Conservation (phyloP, 805 yeast species). For the Kazachstania taianensis region DNA sequence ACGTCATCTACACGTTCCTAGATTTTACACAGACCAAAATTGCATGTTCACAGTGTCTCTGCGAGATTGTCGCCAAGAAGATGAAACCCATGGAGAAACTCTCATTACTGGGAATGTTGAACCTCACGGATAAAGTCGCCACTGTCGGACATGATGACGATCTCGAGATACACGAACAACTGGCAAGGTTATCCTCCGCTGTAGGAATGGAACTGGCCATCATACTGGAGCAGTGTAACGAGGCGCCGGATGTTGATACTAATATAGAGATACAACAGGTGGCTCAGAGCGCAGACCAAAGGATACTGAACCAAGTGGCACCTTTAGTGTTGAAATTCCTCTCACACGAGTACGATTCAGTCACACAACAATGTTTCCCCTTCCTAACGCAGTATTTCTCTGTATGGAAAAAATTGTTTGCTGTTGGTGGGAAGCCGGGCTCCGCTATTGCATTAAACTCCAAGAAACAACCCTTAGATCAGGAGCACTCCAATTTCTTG, state of each 20-base stretch:
- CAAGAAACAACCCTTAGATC: conserved; percentile 27
- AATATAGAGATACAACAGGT: conserved; percentile 29
- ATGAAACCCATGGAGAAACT: conserved; percentile 66
- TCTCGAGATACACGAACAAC: conserved; percentile 61
- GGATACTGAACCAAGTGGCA: conserved; percentile 47
- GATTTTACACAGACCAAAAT: conserved; percentile 39
- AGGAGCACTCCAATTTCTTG: conserved; percentile 41
- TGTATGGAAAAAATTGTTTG: conserved; percentile 48
- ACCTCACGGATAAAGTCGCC: conserved; percentile 45
- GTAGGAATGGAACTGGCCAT: conserved; percentile 69
- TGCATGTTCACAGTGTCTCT: conserved; percentile 41
- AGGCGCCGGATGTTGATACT: conserved; percentile 13
- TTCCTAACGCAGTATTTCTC: conserved; percentile 67
- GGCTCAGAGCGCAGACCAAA: conserved; percentile 34
- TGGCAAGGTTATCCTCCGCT: conserved; percentile 63
- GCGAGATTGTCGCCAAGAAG: conserved; percentile 63
- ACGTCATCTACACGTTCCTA: conserved; percentile 49
- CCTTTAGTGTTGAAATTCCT: conserved; percentile 66
- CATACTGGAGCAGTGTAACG: conserved; percentile 48
- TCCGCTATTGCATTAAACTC: conserved; percentile 31
- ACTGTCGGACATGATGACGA: conserved; percentile 30
- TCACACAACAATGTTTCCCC: conserved; percentile 72
- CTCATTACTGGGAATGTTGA: conserved; percentile 52
- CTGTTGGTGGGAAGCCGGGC: conserved; percentile 32
- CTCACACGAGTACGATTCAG: conserved; percentile 80